Evolutionary conservation across 2,329 filamentous ascomycete species (phyloP).

Genomic region (Aspergillus sp.): DNA sequence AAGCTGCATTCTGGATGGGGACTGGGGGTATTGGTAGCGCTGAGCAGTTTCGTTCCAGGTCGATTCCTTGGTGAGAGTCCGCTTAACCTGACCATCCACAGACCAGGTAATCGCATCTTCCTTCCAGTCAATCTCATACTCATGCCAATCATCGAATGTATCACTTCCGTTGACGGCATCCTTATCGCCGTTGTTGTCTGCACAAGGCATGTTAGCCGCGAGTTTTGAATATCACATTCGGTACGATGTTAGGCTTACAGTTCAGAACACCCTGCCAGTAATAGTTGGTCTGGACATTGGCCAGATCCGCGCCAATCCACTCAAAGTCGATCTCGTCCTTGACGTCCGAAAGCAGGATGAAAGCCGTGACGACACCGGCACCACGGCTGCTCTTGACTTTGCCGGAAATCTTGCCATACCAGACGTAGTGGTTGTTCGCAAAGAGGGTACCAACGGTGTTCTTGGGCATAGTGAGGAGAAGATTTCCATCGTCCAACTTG

Average conservation of each 20-base stretch:
- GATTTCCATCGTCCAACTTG: constrained; percentile 60
- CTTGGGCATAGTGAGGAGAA: constrained; percentile 86
- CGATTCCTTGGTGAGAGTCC: constrained; percentile 67
- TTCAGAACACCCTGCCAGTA: constrained; percentile 93
- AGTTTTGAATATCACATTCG: neutral
- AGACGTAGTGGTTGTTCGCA: constrained; percentile 83
- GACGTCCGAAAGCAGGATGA: constrained; percentile 91
- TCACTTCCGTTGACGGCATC: constrained; percentile 60
- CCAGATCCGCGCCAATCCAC: constrained; percentile 79
- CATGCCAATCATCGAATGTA: constrained; percentile 78
- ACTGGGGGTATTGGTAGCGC: constrained; percentile 87
- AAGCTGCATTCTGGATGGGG: constrained; percentile 84
- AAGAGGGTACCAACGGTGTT: constrained; percentile 84
- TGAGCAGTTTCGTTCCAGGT: constrained; percentile 86
- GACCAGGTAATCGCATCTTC: constrained; percentile 84
- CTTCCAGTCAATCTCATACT: constrained; percentile 91
- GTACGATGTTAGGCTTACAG: constrained; percentile 64
- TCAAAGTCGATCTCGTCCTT: constrained; percentile 99
- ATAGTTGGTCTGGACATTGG: constrained; percentile 86
- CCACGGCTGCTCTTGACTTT: constrained; percentile 82
- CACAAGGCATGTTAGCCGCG: neutral
- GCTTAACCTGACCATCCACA: constrained; percentile 76
- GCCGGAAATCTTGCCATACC: constrained; percentile 93
- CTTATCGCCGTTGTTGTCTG: constrained; percentile 76
- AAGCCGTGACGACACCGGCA: constrained; percentile 89